A percentile compares a stretch with the other conserved stretches of the same genome.
Evolutionary conservation across 257 asterid genomes (phyloP).

Genomic region (Leptodermis oblonga): DNA sequence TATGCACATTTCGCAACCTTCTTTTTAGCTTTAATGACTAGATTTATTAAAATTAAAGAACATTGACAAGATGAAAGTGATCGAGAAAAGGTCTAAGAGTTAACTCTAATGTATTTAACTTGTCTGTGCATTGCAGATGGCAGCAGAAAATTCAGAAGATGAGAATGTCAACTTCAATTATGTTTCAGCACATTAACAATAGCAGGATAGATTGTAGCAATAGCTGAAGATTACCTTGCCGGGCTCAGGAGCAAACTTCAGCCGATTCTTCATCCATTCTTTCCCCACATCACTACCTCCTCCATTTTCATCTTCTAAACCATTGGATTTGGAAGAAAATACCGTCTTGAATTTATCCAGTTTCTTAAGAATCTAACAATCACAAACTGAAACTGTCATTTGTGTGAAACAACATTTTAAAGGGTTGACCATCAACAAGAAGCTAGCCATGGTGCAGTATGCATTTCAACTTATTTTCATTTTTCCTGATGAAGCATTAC

Average conservation of each 20-base stretch:
- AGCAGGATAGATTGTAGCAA: neutral
- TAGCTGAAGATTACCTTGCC: slow-evolving; percentile 54
- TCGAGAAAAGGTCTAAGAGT: neutral
- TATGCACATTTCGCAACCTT: neutral
- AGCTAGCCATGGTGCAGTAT: neutral
- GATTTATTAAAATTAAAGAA: neutral
- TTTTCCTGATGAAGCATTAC: neutral
- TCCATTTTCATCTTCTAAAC: slow-evolving; percentile 30
- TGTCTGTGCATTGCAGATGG: neutral
- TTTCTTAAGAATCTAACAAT: slow-evolving; percentile 56
- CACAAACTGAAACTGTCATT: slow-evolving; percentile 20
- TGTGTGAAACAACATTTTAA: slow-evolving; percentile 3
- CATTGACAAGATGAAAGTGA: neutral
- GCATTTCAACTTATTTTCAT: neutral
- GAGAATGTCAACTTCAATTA: neutral
- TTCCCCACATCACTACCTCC: slow-evolving; percentile 45
- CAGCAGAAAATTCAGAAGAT: neutral
- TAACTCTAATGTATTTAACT: neutral
- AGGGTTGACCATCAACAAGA: slow-evolving; percentile 1
- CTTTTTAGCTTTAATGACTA: neutral
- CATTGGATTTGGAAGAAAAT: slow-evolving; percentile 43
- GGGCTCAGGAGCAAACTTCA: slow-evolving; percentile 70
- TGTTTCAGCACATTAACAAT: neutral
- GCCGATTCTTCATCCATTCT: slow-evolving; percentile 56
- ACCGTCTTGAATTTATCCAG: slow-evolving; percentile 66